Conservation (phyloP, 345 rosid species). For the Acer yangbiense region DNA sequence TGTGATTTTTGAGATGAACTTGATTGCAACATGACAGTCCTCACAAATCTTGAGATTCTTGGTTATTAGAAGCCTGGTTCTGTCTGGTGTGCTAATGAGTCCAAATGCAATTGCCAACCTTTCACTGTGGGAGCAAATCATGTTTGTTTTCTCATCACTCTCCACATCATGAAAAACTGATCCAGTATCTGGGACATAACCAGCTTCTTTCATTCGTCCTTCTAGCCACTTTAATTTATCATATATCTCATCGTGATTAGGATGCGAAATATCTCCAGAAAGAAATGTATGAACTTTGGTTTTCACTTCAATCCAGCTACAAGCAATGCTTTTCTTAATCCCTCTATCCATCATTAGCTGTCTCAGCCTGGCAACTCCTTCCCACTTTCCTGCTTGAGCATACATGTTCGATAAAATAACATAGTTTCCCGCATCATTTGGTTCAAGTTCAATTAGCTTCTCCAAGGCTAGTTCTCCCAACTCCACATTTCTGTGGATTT, state of each 20-base stretch:
- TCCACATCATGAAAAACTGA: constrained; percentile 46
- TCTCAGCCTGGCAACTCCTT: constrained; percentile 36
- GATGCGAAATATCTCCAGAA: constrained; percentile 44
- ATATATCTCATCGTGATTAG: constrained; percentile 29
- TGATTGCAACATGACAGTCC: constrained; percentile 47
- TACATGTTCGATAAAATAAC: constrained; percentile 39
- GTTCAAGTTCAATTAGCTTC: constrained; percentile 39
- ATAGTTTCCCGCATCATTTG: constrained; percentile 39
- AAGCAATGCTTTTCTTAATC: constrained; percentile 38
- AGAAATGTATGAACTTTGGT: constrained; percentile 39
- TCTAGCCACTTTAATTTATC: constrained; percentile 38
- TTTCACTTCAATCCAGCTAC: constrained; percentile 48
- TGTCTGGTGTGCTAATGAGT: constrained; percentile 34
- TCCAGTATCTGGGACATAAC: constrained; percentile 37
- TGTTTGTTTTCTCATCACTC: constrained; percentile 38
- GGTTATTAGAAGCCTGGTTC: constrained; percentile 34
- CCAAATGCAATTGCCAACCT: constrained; percentile 50
- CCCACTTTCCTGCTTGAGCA: constrained; percentile 43
- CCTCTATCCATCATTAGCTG: constrained; percentile 32
- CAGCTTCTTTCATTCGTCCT: constrained; percentile 38
- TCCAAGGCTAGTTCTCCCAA: constrained; percentile 39
- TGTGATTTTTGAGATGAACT: constrained; percentile 38
- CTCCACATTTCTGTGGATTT: constrained; percentile 35
- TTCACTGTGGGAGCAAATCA: constrained; percentile 38
- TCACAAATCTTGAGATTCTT: constrained; percentile 48